Conservation (phyloP, 441 rosid genomes). For the Pelargonium australe region DNA sequence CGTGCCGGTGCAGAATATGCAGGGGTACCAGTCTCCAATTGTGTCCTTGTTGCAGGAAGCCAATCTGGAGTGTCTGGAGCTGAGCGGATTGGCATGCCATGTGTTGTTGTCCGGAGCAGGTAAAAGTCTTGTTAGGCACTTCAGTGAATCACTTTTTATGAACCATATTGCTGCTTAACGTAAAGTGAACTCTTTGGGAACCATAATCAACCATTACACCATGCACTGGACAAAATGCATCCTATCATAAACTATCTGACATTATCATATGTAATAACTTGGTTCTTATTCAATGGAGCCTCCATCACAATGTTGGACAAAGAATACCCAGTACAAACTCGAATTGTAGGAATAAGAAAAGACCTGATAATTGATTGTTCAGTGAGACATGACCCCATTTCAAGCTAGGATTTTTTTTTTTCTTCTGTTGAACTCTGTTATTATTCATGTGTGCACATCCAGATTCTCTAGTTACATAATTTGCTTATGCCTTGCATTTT, state of each 20-base stretch:
- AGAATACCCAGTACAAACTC: no score
- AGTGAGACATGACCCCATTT: no score
- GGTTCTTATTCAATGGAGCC: no score
- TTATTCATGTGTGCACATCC: background rate
- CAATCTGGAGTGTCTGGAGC: conserved; percentile 72
- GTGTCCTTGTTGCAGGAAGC: conserved; percentile 81
- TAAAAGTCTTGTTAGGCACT: conserved; percentile 20
- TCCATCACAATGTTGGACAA: no score
- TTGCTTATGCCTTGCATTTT: background rate
- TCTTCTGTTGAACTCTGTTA: background rate
- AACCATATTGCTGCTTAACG: no score
- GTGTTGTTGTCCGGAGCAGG: conserved; percentile 84
- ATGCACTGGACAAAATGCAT: no score
- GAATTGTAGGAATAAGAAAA: no score
- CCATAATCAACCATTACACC: no score
- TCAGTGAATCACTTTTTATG: background rate
- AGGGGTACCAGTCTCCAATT: conserved; percentile 43
- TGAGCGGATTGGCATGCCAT: conserved; percentile 72
- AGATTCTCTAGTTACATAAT: background rate
- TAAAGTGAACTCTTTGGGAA: no score
- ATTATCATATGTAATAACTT: no score
- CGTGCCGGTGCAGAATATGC: conserved; percentile 79
- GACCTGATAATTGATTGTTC: no score
- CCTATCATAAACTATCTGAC: no score
- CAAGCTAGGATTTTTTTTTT: background rate